These are phyloP conservation scores for Panaeolus papilionaceus DNA, from an alignment of 768 basidiomycete genomes.

Conservation along the genomic window DNA sequence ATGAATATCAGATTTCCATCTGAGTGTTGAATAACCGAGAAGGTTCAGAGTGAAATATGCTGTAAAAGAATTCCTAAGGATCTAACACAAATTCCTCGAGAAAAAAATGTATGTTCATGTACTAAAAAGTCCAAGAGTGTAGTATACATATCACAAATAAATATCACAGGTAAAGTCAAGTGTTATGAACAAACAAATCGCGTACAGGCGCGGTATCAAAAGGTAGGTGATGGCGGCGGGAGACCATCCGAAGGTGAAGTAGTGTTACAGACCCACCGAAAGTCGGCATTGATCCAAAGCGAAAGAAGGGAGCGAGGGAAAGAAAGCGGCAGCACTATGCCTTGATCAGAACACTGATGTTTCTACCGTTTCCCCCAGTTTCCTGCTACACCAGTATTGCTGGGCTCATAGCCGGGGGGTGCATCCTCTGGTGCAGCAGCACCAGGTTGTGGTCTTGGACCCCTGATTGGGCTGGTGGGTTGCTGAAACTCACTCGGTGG, in stretches of 20 bases:
- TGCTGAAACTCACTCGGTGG: conserved; percentile 25
- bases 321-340: background rate
- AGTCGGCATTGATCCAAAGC: background rate
- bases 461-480: conserved; percentile 46
- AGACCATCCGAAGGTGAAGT: background rate
- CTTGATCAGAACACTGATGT: background rate
- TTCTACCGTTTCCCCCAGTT: conserved; percentile 57
- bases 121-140: conserved; percentile 3
- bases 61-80: background rate
- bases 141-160: conserved; percentile 11
- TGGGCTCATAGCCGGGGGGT: conserved; percentile 73
- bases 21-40: conserved; percentile 1
- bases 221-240: background rate
- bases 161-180: conserved; percentile 4
- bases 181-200: background rate
- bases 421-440: conserved; percentile 51
- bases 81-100: background rate
- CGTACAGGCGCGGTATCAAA: background rate
- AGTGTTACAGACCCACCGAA: conserved; percentile 6
- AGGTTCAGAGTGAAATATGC: background rate
- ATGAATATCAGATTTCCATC: background rate
- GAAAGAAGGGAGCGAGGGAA: conserved; percentile 12
- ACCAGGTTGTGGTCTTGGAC: conserved; percentile 45
- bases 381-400: conserved; percentile 51
- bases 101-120: background rate